phyloP scores from a whole-genome alignment of 768 basidiomycete species.

The Holtermanniella nyarrowii region DNA sequence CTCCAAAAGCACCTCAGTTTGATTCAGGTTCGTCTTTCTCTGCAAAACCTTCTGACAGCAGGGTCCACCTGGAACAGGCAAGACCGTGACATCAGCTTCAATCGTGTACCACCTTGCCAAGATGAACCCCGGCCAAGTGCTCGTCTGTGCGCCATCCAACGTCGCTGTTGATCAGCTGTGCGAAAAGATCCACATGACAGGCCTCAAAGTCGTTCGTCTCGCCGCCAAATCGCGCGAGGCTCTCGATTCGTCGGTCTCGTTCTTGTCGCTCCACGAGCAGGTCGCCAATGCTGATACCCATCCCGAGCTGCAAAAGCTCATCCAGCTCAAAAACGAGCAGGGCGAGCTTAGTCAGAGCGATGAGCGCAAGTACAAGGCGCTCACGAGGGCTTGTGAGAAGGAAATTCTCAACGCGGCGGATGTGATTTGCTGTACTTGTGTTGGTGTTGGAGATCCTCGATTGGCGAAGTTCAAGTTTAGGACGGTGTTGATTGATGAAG shows the following conservation, averaged over 20 bases:
- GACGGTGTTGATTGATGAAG: conserved; percentile 96
- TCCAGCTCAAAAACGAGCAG: conserved; percentile 93
- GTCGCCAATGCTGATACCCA: conserved; percentile 94
- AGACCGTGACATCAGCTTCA: conserved; percentile 97
- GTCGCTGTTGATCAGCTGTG: conserved; percentile 98
- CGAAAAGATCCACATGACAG: conserved; percentile 98
- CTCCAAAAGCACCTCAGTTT: conserved; percentile 94
- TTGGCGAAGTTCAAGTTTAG: conserved; percentile 95
- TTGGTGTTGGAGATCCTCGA: conserved; percentile 92
- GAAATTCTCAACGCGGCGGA: conserved; percentile 91
- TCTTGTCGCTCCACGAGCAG: conserved; percentile 92
- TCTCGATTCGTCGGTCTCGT: conserved; percentile 85
- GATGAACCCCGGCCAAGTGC: conserved; percentile 98
- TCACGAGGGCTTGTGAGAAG: conserved; percentile 91
- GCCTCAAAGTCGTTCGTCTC: conserved; percentile 91
- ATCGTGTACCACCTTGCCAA: conserved; percentile 97
- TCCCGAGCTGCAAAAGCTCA: conserved; percentile 93
- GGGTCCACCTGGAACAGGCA: conserved; percentile 96
- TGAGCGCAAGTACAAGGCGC: conserved; percentile 93
- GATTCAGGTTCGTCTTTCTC: conserved; percentile 54
- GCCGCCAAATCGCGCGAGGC: conserved; percentile 98
- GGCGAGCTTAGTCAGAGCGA: conserved; percentile 94
- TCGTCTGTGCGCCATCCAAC: conserved; percentile 97
- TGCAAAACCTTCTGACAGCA: conserved; percentile 6
- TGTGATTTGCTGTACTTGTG: conserved; percentile 97